phyloP scores from a whole-genome alignment of 1,139 yeast genomes.

The Taphrina sp. region DNA sequence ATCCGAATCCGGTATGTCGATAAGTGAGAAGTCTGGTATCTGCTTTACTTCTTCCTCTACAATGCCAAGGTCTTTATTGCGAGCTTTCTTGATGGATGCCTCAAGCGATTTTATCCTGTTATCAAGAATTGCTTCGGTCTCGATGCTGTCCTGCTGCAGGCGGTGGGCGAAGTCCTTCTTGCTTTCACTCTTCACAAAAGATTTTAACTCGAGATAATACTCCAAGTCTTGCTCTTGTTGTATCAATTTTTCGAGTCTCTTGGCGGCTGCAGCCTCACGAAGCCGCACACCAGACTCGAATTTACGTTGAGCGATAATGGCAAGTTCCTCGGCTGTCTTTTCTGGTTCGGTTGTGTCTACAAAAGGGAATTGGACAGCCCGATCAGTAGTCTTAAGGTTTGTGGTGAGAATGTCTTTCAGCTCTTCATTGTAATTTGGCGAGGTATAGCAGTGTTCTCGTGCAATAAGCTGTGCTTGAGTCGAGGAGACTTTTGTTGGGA shows the following conservation, averaged over 20 bases:
- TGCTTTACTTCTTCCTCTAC: conserved; percentile 52
- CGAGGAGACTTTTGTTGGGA: conserved; percentile 68
- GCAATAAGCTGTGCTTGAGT: conserved; percentile 67
- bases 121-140: conserved; percentile 66
- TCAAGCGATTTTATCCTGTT: conserved; percentile 68
- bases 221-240: conserved; percentile 79
- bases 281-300: conserved; percentile 82
- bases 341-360: conserved; percentile 62
- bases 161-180: conserved; percentile 56
- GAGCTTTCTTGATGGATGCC: conserved; percentile 64
- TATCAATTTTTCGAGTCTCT: conserved; percentile 71
- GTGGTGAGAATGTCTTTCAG: conserved; percentile 57
- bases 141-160: conserved; percentile 73
- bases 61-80: conserved; percentile 62
- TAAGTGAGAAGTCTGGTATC: conserved; percentile 66
- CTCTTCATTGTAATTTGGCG: conserved; percentile 61
- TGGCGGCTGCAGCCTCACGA: conserved; percentile 89
- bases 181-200: conserved; percentile 35
- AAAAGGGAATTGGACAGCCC: conserved; percentile 80
- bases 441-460: conserved; percentile 75
- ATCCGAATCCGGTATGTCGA: conserved; percentile 80
- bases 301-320: conserved; percentile 72
- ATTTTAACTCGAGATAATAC: conserved; percentile 50
- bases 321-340: conserved; percentile 80
- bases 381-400: conserved; percentile 66